Conservation (phyloP, 2,329 filamentous ascomycete species). For the Curvularia lunata region DNA sequence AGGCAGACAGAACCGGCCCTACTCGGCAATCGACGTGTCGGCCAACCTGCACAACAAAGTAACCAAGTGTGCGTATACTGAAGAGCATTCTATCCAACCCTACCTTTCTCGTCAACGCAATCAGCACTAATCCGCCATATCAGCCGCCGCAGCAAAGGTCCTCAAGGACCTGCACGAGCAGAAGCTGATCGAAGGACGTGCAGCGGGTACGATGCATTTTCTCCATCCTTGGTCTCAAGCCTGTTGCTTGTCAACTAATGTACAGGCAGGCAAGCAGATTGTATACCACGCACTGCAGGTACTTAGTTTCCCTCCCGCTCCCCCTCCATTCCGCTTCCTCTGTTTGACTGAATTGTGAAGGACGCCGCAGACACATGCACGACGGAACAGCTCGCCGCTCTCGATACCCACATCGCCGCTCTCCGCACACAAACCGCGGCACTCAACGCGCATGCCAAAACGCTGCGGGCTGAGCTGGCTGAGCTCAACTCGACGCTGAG, state of each 20-base stretch:
- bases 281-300: slow-evolving; percentile 65
- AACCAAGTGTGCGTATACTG: slow-evolving; percentile 60
- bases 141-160: slow-evolving; percentile 64
- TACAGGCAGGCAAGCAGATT: slow-evolving; percentile 61
- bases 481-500: slow-evolving; percentile 58
- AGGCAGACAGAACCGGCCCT: slow-evolving; percentile 62
- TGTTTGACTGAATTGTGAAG: slow-evolving; percentile 37
- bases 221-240: not conserved
- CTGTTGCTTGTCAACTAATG: not conserved
- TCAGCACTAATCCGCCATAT: slow-evolving; percentile 18
- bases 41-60: slow-evolving; percentile 67
- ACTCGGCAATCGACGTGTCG: slow-evolving; percentile 65
- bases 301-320: not conserved
- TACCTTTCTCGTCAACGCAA: too few relatives aligned
- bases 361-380: slow-evolving; percentile 57
- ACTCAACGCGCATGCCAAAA: slow-evolving; percentile 57
- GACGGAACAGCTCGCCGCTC: slow-evolving; percentile 56
- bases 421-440: slow-evolving; percentile 55
- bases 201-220: slow-evolving; percentile 53
- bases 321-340: not conserved
- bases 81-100: too few relatives aligned
- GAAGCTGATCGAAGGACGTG: slow-evolving; percentile 64
- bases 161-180: slow-evolving; percentile 68
- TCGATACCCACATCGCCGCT: slow-evolving; percentile 57
- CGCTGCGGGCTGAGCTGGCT: slow-evolving; percentile 56